Conservation (phyloP, 345 rosid species). For the Populus davidiana region DNA sequence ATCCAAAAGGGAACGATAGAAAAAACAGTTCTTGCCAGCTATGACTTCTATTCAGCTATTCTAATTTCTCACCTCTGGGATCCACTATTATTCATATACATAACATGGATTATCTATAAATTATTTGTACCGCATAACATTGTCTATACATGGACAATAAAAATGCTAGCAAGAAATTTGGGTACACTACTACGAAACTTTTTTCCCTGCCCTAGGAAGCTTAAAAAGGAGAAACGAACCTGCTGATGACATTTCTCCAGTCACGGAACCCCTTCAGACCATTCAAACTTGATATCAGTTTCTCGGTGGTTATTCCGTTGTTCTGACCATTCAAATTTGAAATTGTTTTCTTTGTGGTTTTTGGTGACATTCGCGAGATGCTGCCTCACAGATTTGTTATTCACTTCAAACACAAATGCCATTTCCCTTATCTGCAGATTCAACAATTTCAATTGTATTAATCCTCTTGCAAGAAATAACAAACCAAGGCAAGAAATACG, state of each 20-base stretch:
- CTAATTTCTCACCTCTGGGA: too few relatives aligned
- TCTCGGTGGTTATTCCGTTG: constrained; percentile 12
- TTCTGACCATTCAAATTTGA: constrained; percentile 44
- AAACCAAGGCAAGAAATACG: neutral
- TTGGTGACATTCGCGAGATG: constrained; percentile 30
- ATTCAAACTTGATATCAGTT: constrained; percentile 33
- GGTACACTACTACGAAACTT: neutral
- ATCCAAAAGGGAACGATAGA: neutral
- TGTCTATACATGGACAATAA: neutral
- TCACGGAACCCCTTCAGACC: constrained; percentile 37
- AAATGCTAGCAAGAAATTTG: neutral
- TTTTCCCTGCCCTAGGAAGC: neutral
- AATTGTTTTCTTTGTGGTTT: constrained; percentile 21
- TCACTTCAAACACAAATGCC: constrained; percentile 54
- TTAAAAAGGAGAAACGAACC: constrained; percentile 1
- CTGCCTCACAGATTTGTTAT: constrained; percentile 48
- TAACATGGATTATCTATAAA: neutral
- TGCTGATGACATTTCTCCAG: constrained; percentile 1
- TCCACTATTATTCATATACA: too few relatives aligned
- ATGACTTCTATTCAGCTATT: neutral
- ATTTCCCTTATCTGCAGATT: constrained; percentile 59
- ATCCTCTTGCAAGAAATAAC: neutral
- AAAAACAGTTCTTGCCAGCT: neutral
- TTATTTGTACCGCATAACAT: neutral
- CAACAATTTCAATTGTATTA: neutral